phyloP scores from a whole-genome alignment of 768 basidiomycete species.

The Termitomyces heimii region DNA sequence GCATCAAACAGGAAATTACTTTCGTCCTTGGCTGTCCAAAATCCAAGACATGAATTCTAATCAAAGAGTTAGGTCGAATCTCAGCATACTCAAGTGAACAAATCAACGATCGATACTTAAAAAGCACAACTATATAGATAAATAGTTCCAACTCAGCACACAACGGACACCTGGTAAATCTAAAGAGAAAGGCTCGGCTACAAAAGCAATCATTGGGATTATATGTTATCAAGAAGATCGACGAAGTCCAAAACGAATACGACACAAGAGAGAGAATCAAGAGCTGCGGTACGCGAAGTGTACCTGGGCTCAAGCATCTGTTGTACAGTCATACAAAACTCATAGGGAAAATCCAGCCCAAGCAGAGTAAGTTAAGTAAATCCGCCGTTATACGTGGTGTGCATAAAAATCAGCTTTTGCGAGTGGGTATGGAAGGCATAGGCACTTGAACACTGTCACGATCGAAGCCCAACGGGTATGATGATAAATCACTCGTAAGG shows the following conservation, averaged over 20 bases:
- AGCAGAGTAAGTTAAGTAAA: constrained; percentile 3
- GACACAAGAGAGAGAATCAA: neutral
- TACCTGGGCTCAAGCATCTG: constrained; percentile 7
- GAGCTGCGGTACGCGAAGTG: neutral
- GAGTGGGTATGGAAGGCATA: constrained; percentile 17
- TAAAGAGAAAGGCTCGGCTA: constrained; percentile 1
- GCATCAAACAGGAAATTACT: too few species aligned
- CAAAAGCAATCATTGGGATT: constrained; percentile 3
- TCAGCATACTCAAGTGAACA: too few species aligned
- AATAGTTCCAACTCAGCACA: constrained; percentile 4
- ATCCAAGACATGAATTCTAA: too few species aligned
- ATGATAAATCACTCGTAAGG: constrained; percentile 74
- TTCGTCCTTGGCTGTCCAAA: too few species aligned
- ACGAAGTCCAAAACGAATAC: neutral
- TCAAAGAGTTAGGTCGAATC: too few species aligned
- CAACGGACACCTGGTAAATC: neutral
- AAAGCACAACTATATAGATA: constrained; percentile 4
- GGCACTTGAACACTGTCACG: constrained; percentile 30
- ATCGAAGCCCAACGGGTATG: constrained; percentile 79
- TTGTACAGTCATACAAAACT: constrained; percentile 15
- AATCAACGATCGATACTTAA: neutral
- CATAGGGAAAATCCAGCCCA: constrained; percentile 10
- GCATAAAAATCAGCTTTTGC: constrained; percentile 11
- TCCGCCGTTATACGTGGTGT: neutral
- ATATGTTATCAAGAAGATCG: constrained; percentile 1